These are phyloP conservation scores for Cutaneotrichosporon arboriforme DNA, from an alignment of 1,284 basidiomycete species.

Conservation along the genomic window DNA sequence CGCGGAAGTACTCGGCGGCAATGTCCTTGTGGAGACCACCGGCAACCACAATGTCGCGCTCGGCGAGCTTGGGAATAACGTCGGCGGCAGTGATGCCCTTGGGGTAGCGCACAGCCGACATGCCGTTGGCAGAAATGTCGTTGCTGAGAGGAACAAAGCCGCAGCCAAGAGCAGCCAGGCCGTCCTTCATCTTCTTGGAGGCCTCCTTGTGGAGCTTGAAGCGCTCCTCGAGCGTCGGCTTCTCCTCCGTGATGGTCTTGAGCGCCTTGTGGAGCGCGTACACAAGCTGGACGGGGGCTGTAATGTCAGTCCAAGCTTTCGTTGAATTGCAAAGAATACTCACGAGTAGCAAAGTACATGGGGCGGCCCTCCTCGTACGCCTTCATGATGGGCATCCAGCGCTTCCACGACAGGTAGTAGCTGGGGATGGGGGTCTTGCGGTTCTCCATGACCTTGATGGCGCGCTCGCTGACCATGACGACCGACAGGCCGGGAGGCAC, in stretches of 20 bases:
- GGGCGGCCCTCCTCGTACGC: constrained; percentile 57
- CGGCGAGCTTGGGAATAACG: constrained; percentile 57
- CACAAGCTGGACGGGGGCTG: constrained; percentile 78
- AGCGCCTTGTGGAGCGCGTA: constrained; percentile 83
- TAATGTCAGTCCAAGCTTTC: neutral
- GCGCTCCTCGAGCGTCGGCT: constrained; percentile 68
- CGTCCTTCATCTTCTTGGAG: constrained; percentile 67
- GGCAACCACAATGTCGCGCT: constrained; percentile 72
- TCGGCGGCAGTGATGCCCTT: constrained; percentile 67
- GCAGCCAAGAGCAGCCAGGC: constrained; percentile 66
- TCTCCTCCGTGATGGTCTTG: constrained; percentile 59
- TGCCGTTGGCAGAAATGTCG: constrained; percentile 76
- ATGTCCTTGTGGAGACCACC: constrained; percentile 82
- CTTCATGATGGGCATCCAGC: constrained; percentile 92
- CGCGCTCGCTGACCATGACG: constrained; percentile 71
- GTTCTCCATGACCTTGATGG: constrained; percentile 67
- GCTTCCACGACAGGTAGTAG: constrained; percentile 89
- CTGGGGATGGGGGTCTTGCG: constrained; percentile 66
- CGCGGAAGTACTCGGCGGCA: constrained; percentile 61
- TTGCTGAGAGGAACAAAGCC: constrained; percentile 60
- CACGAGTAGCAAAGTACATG: constrained; percentile 85
- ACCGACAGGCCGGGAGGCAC: constrained; percentile 92
- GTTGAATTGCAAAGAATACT: constrained; percentile 16
- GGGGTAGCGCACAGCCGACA: constrained; percentile 80
- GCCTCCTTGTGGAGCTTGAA: constrained; percentile 71